Percentiles rank a stretch among this genome's conserved stretches.
phyloP scores from a whole-genome alignment of 2,329 filamentous ascomycete genomes.

The Cladosporium sp. region DNA sequence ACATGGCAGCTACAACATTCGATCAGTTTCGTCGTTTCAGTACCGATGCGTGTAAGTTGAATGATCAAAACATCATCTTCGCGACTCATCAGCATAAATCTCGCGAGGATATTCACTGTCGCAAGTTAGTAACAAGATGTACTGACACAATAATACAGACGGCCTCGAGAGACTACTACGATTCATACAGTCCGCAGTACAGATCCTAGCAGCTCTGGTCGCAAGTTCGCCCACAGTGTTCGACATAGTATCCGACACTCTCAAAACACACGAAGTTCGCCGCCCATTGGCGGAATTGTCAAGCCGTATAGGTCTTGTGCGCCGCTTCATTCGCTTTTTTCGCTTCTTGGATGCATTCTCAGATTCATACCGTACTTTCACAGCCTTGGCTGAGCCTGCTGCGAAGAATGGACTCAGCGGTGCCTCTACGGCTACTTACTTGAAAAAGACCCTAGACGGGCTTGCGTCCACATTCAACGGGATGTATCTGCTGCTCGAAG shows the following conservation, averaged over 20 bases:
- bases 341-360: constrained; percentile 11
- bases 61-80: background rate
- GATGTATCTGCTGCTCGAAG: constrained; percentile 9
- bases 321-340: constrained; percentile 13
- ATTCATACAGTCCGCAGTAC: background rate
- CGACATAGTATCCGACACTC: background rate
- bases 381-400: background rate
- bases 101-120: background rate
- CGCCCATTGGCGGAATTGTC: background rate
- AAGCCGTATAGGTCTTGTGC: background rate
- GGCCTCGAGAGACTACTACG: constrained; percentile 11
- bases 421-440: background rate
- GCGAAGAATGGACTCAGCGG: background rate
- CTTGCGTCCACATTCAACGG: constrained; percentile 10
- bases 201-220: background rate
- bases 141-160: background rate
- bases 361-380: background rate
- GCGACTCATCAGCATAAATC: background rate
- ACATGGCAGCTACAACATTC: background rate
- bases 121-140: background rate
- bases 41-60: constrained; percentile 9
- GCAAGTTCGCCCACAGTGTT: background rate
- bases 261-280: background rate
- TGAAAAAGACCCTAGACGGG: background rate
- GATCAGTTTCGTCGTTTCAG: constrained; percentile 12